Conservation (phyloP, 306 rosid genomes). For the Vigna reflexopilosa region DNA sequence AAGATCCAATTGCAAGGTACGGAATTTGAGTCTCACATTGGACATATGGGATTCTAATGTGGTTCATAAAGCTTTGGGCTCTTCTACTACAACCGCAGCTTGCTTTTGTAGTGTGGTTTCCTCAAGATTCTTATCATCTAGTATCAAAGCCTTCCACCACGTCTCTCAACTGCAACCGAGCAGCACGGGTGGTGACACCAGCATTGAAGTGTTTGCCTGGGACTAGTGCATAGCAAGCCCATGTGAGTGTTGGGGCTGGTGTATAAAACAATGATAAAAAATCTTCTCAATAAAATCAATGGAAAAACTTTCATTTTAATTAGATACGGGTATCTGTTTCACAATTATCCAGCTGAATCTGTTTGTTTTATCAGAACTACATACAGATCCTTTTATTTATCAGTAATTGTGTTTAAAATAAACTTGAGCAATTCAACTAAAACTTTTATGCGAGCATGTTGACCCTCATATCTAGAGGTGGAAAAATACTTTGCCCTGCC, state of each 20-base stretch:
- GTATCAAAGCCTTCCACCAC: neutral
- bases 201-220: neutral
- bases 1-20: neutral
- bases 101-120: neutral
- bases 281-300: neutral
- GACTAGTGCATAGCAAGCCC: too few relatives aligned
- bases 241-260: too few relatives aligned
- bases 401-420: neutral
- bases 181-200: neutral
- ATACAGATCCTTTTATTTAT: neutral
- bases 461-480: too few relatives aligned
- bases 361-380: neutral
- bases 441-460: slow-evolving; percentile 10
- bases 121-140: neutral
- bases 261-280: neutral
- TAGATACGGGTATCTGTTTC: neutral
- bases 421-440: neutral
- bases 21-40: neutral
- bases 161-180: neutral
- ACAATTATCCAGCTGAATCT: neutral
- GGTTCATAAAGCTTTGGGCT: neutral
- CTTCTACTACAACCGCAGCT: neutral
- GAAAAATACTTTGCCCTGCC: too few relatives aligned
- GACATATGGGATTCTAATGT: too few relatives aligned
- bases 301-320: neutral